Base-by-base conservation (phyloP, 208 protist species). In the Leishmania mexicana region DNA sequence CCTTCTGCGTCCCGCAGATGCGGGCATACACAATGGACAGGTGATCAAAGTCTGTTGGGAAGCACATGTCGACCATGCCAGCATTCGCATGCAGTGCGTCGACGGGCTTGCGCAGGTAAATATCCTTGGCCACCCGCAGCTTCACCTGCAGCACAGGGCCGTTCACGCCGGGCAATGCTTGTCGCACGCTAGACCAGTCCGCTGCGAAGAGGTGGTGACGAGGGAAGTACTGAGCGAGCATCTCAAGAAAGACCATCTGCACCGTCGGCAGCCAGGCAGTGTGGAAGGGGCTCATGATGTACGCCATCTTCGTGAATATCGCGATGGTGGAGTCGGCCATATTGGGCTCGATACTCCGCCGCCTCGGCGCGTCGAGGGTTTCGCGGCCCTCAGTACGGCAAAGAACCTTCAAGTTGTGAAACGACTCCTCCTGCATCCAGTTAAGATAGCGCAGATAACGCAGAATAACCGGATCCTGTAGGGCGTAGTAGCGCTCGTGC, bases 371-470 rank as follows among this genome's bases (percentile, higher is more conserved):
- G 76, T 96, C 92, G n/a, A 97, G 85, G 11, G 88, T 96, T 62
- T 94, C 91, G 38, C 92, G 86, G 64, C 94, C 94, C 42, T 80
- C 94, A 0, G 94, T 97, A 17, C 94, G 76, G 83, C 94, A 96
- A 51, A 97, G 87, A 35, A 97, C 92, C 82, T 96, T 94, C 17
- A 97, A 78, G 62, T 86, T 90, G 85, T 97, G 91, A 60, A 95
- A 95, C 10, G 89, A 95, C 80, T 96, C 93, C 89, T 97, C 94
- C 83, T 96, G 93, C 86, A 97, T 85, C 93, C 94, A 97, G 79
- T 91, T 90, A 1, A 95, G 72, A 76, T 97, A 97, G 53, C 94
- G 92, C 75, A 97, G 86, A 62, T 97, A 97, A 74, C 94, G 92
- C 74, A 97, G 78, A 54, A 97, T 90, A 35, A 95, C 75, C 17